Evolutionary conservation across 768 basidiomycete genomes (phyloP), one percentile per base, ranked within the genome.

Genomic region (Kwoniella sp.): DNA sequence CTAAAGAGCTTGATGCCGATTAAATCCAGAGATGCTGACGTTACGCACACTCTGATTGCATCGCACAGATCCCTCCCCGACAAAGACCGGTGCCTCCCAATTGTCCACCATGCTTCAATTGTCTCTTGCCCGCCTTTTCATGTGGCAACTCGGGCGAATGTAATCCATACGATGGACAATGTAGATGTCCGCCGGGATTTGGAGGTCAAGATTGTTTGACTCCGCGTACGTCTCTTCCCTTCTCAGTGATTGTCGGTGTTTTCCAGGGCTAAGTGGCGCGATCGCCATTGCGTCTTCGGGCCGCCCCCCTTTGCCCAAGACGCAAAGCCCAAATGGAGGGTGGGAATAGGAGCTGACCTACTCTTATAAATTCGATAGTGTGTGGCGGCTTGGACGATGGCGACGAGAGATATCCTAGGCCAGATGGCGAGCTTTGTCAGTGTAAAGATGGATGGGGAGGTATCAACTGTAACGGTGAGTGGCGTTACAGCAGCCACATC

Each of bases 161-260:
- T 81, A 88, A 94, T 74, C 84, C 86, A 53, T 97, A 90, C 75
- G 88, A 97, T 75, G 96, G 96, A 1, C 92, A 96, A 72, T 99
- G 96, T 81, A 88, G 92, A 75, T 99, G 96, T 74, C 92, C 93
- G 1, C 85, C 91, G 46, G 96, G 96, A n/a, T 99, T 94, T 87
- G 91, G 92, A 50, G 96, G 96, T 1, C 89, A 93, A 37, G 95
- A 98, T 74, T 99, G 96, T 81, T 81, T 96, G 56, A 86, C 86
- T 8, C 95, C 96, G 22, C 89, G 94, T 96, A 80, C 52, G 91
- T 85, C 5, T 2, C 33, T 33, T 33, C 6, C 13, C 33, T 33
- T n/a, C n/a, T n/a, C n/a, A n/a, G n/a, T n/a, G n/a, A n/a, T n/a
- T n/a, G n/a, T n/a, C n/a, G n/a, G n/a, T n/a, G n/a, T n/a, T n/a